Percentiles rank a stretch among this genome's conserved stretches.
These are phyloP conservation scores for Cyclostephanos tholiformis DNA, from an alignment of 108 stramenopile genomes.

Conservation along the genomic window DNA sequence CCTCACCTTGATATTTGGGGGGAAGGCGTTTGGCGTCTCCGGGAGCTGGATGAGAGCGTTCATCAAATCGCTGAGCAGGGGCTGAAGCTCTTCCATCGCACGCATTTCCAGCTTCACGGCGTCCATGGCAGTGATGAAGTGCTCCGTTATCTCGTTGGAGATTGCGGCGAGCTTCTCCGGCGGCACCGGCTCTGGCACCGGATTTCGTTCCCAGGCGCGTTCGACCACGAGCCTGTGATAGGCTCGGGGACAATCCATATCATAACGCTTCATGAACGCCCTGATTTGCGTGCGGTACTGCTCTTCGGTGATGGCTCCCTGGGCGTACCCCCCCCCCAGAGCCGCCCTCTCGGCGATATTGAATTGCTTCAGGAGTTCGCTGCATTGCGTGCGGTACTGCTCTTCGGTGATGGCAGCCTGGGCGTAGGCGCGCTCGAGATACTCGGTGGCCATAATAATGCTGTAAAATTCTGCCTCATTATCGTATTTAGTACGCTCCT, in stretches of 20 bases:
- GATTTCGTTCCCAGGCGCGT: no score
- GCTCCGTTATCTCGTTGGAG: slow-evolving; percentile 90
- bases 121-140: slow-evolving; percentile 99
- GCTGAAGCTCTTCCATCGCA: slow-evolving; percentile 97
- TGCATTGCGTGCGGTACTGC: slow-evolving; percentile 92
- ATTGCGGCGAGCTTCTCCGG: slow-evolving; percentile 67
- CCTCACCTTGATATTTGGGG: slow-evolving; percentile 83
- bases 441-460: slow-evolving; percentile 96
- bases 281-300: no score
- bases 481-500: slow-evolving; percentile 79
- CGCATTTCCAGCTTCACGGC: slow-evolving; percentile 93
- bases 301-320: slow-evolving; percentile 36
- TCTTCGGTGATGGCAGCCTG: slow-evolving; percentile 84
- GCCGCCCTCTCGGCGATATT: slow-evolving; percentile 88
- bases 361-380: slow-evolving; percentile 95
- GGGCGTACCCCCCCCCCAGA: slow-evolving; percentile 29
- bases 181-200: slow-evolving; percentile 90
- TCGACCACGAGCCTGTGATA: slow-evolving; percentile 87
- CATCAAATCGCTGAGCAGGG: slow-evolving; percentile 90
- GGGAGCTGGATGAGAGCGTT: slow-evolving; percentile 81
- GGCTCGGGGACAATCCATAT: slow-evolving; percentile 97
- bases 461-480: slow-evolving; percentile 93
- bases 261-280: slow-evolving; percentile 88
- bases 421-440: slow-evolving; percentile 95
- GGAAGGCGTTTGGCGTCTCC: slow-evolving; percentile 89